Base-by-base conservation (phyloP, 768 basidiomycete species). In the Naganishia vishniacii region DNA sequence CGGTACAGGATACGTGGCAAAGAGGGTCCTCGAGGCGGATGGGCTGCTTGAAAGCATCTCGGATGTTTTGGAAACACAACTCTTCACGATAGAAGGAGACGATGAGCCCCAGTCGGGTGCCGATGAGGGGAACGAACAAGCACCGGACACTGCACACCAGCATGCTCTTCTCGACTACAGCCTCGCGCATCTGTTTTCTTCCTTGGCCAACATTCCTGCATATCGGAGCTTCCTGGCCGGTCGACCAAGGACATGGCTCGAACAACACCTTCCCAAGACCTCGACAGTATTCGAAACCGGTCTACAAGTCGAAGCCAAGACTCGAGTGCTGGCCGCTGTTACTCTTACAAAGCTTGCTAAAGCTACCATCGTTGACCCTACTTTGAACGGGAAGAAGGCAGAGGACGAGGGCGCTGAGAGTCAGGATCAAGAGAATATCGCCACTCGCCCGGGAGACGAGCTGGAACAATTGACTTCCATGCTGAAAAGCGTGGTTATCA, bases 401-500 rank as follows among this genome's bases (percentile, higher is more conserved):
- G 62, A 32, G n/a, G 32, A 41, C n/a, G 41, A 23, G 2, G 34
- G 31, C 4, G n/a, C n/a, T 15, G 47, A 13, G 11, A 20, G 11
- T 7, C 8, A n/a, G 6, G 61, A 34, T 23, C 3, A 26, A 7
- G 32, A 34, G 26, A 28, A 26, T 25, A 40, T 12, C 25, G 26
- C 26, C 9, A n/a, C 45, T 26, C 28, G 48, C 18, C 37, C 46
- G n/a, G 46, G 32, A 23, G 32, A 40, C 9, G 46, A 62, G 25
- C n/a, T 62, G 32, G 46, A 49, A 25, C 46, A 62, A 12, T 44
- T 62, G 32, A 62, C 61, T 16, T 32, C 28, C 25, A 48, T 62
- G 61, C 26, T 62, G n/a, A 62, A 48, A 47, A 34, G 25, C 9
- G 48, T 48, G 20, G 46, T 62, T 47, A 62, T 62, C 47, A 56